phyloP scores from a whole-genome alignment of 306 rosid genomes.

The Cicer pinnatifidum region DNA sequence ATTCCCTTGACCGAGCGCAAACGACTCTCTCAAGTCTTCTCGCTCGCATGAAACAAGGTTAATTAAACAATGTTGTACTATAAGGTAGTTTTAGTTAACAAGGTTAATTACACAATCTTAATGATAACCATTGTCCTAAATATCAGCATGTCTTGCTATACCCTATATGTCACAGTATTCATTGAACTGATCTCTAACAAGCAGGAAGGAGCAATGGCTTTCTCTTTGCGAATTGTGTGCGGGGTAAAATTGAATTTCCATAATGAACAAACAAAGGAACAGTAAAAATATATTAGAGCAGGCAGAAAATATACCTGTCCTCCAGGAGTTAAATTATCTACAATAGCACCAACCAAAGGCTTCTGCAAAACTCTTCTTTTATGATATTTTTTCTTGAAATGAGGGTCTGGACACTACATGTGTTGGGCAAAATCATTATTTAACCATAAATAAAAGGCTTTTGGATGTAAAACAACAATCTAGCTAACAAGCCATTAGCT shows the following conservation, averaged over 20 bases:
- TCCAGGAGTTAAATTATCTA: slow-evolving; percentile 57
- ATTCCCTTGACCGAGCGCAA: neutral
- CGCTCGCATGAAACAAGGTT: neutral
- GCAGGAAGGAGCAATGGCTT: too few relatives aligned
- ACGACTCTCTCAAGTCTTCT: slow-evolving; percentile 4
- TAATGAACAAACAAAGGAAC: neutral
- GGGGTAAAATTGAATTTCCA: too few relatives aligned
- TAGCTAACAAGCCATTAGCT: slow-evolving; percentile 16
- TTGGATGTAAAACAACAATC: slow-evolving; percentile 14
- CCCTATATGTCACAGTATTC: too few relatives aligned
- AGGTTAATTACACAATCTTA: slow-evolving; percentile 16
- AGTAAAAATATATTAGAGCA: slow-evolving; percentile 11
- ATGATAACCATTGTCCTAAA: neutral
- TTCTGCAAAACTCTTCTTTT: slow-evolving; percentile 88
- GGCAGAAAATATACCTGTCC: slow-evolving; percentile 67
- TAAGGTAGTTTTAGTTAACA: neutral
- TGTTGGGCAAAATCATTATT: slow-evolving; percentile 35
- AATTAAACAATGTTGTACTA: neutral
- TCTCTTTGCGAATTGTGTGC: too few relatives aligned
- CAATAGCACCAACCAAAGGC: slow-evolving; percentile 69
- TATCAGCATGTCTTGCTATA: too few relatives aligned
- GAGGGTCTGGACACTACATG: slow-evolving; percentile 96
- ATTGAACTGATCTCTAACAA: too few relatives aligned
- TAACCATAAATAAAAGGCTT: slow-evolving; percentile 6
- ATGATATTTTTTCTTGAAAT: slow-evolving; percentile 87